A percentile compares a stretch with the other conserved stretches of the same genome.
Conservation (phyloP, 2,329 filamentous ascomycete species). For the Verticillium nonalfalfae region DNA sequence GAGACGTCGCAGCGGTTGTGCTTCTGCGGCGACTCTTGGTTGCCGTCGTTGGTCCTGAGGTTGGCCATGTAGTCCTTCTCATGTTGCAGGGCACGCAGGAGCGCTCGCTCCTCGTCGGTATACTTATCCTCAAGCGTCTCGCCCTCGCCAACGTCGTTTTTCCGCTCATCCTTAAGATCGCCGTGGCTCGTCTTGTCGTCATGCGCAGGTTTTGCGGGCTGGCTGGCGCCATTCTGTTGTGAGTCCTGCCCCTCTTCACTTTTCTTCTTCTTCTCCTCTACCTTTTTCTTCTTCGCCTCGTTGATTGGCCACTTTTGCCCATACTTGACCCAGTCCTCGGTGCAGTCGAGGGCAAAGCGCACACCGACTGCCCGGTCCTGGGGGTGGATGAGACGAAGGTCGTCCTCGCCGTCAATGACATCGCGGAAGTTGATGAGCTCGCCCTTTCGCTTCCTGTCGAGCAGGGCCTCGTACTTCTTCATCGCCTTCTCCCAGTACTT, state of each 20-base stretch:
- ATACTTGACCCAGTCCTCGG: slow-evolving; percentile 42
- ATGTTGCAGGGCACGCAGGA: slow-evolving; percentile 31
- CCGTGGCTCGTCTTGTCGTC: not conserved
- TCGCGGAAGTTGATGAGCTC: slow-evolving; percentile 31
- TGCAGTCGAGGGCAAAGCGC: slow-evolving; percentile 41
- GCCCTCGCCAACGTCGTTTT: slow-evolving; percentile 12
- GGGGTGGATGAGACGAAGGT: slow-evolving; percentile 35
- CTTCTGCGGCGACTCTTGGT: slow-evolving; percentile 12
- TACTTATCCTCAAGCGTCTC: slow-evolving; percentile 15
- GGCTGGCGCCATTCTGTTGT: not conserved
- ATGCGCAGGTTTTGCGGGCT: not conserved
- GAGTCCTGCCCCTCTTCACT: not conserved
- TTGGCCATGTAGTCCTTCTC: slow-evolving; percentile 34
- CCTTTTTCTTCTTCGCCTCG: slow-evolving; percentile 20
- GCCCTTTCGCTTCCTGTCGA: slow-evolving; percentile 11
- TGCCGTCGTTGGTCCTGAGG: slow-evolving; percentile 31
- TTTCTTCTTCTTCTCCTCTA: slow-evolving; percentile 14
- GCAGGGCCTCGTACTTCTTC: slow-evolving; percentile 1
- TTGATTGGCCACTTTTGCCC: slow-evolving; percentile 42
- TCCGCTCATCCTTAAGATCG: slow-evolving; percentile 11
- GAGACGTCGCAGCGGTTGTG: slow-evolving; percentile 12
- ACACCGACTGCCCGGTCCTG: slow-evolving; percentile 37
- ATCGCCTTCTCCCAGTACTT: not conserved
- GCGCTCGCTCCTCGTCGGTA: slow-evolving; percentile 31
- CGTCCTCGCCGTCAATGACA: slow-evolving; percentile 24